Base-by-base conservation (phyloP, 1,139 yeast genomes). In the Scheffersomyces segobiensis region DNA sequence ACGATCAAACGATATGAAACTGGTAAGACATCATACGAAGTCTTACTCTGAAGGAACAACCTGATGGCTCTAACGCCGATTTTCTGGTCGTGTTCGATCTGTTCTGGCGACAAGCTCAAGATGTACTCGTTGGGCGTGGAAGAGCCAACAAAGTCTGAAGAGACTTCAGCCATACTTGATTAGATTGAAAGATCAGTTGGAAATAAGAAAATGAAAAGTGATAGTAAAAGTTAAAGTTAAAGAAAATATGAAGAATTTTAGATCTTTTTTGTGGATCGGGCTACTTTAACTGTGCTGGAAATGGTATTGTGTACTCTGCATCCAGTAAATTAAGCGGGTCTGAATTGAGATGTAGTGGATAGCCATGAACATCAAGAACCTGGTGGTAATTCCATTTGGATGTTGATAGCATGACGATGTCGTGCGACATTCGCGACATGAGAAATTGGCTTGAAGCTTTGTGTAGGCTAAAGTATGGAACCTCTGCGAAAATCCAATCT, bases 11-110 rank as follows among this genome's bases (percentile, higher is more conserved):
- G 83, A 73, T 95, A 96, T 53, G 97, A 89, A 53, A 96, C 99
- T 0, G 99, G 99, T 55, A 96, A 81, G 42, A 96, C 99, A 70
- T 96, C 99, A 72, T 95, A 96, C 1, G 98, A 91, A 0, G 97
- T 95, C 71, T 95, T 93, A 57, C 96, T 88, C 71, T 92, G 91
- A 56, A 96, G 79, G 69, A 96, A 95, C 52, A 86, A 79, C 59
- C 98, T 80, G 62, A 95, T 95, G 42, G 97, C 93, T 65, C 84
- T 86, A 56, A 89, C 81, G 0, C 93, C 93, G 5, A 85, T 75
- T 62, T 81, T 81, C 67, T 89, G 96, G 66, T 87, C 92, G 59
- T 79, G 80, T 59, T 80, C 81, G 52, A 81, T 75, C 63, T 81
- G 83, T 59, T 79, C 82, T 1, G 74, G 71, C 0, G 82, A 70